Percentiles rank a stretch among this genome's conserved stretches.
phyloP scores from a whole-genome alignment of 2,329 filamentous ascomycete species.

The Cryphonectria parasitica region DNA sequence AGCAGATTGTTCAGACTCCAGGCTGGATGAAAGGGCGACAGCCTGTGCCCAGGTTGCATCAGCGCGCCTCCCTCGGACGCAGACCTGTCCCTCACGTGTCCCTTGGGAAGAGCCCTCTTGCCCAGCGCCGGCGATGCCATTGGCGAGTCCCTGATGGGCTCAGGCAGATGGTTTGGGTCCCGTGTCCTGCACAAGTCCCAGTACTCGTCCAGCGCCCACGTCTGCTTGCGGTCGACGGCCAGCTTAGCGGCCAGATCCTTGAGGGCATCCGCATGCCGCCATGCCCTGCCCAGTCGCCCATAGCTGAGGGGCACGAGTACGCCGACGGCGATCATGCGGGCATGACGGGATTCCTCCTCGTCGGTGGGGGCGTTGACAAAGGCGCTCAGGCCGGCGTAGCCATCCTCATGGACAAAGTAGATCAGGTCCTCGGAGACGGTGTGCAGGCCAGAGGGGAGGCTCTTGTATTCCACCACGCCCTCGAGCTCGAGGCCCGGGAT shows the following conservation, averaged over 20 bases:
- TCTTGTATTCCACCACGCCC: slow-evolving; percentile 93
- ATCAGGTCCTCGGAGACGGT: slow-evolving; percentile 85
- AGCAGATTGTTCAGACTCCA: slow-evolving; percentile 78
- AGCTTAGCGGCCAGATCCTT: slow-evolving; percentile 74
- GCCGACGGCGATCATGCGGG: slow-evolving; percentile 90
- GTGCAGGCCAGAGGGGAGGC: slow-evolving; percentile 89
- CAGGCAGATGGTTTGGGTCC: slow-evolving; percentile 41
- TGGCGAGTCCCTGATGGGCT: slow-evolving; percentile 50
- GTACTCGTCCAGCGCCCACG: slow-evolving; percentile 72
- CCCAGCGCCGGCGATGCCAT: slow-evolving; percentile 56
- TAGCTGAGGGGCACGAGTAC: slow-evolving; percentile 84
- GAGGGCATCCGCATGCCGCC: slow-evolving; percentile 80
- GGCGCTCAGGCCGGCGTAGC: slow-evolving; percentile 85
- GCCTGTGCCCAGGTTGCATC: slow-evolving; percentile 63
- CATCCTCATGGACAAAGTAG: slow-evolving; percentile 85
- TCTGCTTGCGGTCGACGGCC: slow-evolving; percentile 66
- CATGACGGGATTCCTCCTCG: slow-evolving; percentile 78
- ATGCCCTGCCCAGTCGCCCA: slow-evolving; percentile 83
- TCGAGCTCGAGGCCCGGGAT: slow-evolving; percentile 74
- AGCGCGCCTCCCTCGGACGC: slow-evolving; percentile 65
- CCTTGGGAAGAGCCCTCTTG: slow-evolving; percentile 42
- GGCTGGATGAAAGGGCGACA: slow-evolving; percentile 83
- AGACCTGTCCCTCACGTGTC: slow-evolving; percentile 61
- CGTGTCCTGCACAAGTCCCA: slow-evolving; percentile 68
- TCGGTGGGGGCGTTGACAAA: slow-evolving; percentile 85